Base-by-base conservation (phyloP, 768 basidiomycete genomes). In the Agrocybe chaxingu region DNA sequence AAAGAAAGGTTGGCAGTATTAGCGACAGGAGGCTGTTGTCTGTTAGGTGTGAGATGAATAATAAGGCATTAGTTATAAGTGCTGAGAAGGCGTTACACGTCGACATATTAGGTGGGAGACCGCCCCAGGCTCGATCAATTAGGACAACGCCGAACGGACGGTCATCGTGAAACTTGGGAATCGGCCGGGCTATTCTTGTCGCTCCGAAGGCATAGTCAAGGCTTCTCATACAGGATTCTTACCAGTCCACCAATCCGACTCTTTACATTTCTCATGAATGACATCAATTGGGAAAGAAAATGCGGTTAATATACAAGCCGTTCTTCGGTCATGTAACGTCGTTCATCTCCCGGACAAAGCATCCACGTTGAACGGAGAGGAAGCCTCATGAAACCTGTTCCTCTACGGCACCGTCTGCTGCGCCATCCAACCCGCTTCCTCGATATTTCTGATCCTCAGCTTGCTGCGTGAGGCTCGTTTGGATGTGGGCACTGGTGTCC, bases 401-500 rank as follows among this genome's bases (percentile, higher is more conserved):
- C 18, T 45, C 57, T 38, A 51, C 42, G 34, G 60, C 36, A 9
- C 62, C 64, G 46, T 59, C 73, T n/a, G 62, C 74, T 13, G 60
- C 67, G 13, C 57, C 65, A 13, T 59, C 64, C 18, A 51, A 64
- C 37, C 64, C 75, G n/a, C 67, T 68, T 4, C 87, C 84, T 55
- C 82, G 80, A 65, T 84, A 92, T 58, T 82, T 82, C 64, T 94
- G 92, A 62, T 94, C 92, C 64, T 89, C 90, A 16, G 89, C 84
- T 31, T 79, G 75, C 46, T 75, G 77, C 9, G 92, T 94, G 53
- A 94, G 75, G 56, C 73, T 72, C n/a, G 78, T 88, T 64, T 97
- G 95, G 70, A 84, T 86, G 60, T 93, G 92, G 36, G 92, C 87
- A 64, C 92, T 93, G 13, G 95, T 98, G 62, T 98, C 94, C 32